phyloP scores from a whole-genome alignment of 345 rosid genomes.

The Physaria fendleri region DNA sequence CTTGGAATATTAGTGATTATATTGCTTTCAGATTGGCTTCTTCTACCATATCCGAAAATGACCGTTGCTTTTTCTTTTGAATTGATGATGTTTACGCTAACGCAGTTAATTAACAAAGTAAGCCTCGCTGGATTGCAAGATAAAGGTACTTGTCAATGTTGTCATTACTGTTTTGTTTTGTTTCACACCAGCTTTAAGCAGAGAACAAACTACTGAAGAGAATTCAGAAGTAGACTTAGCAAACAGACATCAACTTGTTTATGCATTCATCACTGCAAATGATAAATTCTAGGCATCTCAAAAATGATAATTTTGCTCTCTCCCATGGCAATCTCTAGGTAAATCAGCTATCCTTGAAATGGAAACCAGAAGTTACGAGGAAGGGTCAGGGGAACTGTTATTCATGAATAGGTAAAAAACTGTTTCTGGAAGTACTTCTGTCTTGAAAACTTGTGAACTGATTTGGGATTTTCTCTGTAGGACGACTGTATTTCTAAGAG shows the following conservation, averaged over 20 bases:
- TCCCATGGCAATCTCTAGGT: slow-evolving; percentile 36
- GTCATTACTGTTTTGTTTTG: not conserved
- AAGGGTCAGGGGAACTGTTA: slow-evolving; percentile 61
- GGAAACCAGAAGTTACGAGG: slow-evolving; percentile 65
- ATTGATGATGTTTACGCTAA: slow-evolving; percentile 7
- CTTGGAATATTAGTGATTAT: not conserved
- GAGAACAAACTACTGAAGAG: not conserved
- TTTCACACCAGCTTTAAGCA: not conserved
- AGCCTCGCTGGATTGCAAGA: slow-evolving; percentile 82
- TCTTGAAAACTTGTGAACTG: not conserved
- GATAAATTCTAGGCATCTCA: not conserved
- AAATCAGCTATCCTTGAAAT: slow-evolving; percentile 84
- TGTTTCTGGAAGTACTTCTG: slow-evolving; percentile 4
- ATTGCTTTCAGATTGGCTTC: not conserved
- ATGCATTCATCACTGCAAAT: not conserved
- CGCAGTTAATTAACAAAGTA: slow-evolving; percentile 62
- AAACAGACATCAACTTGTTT: not conserved
- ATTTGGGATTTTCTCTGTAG: slow-evolving; percentile 35
- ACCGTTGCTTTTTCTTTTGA: not conserved
- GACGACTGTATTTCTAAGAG: slow-evolving; percentile 54
- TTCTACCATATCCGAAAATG: not conserved
- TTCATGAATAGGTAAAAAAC: slow-evolving; percentile 65
- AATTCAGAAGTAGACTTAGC: not conserved
- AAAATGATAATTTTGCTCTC: not conserved
- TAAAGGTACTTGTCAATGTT: slow-evolving; percentile 48